phyloP scores from a whole-genome alignment of 75 land plant genomes.

The Cupressus sempervirens region DNA sequence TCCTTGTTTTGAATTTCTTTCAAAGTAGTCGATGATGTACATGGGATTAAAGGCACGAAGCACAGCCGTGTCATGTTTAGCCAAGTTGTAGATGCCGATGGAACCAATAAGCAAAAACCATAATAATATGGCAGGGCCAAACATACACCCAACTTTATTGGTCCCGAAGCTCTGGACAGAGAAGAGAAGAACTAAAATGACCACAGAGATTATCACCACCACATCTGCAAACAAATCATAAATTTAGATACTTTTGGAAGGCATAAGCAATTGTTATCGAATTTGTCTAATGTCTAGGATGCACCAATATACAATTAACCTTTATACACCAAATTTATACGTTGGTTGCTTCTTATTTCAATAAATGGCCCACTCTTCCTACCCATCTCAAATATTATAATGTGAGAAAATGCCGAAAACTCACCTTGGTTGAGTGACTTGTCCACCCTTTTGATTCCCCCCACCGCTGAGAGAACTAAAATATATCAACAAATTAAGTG shows the following conservation, averaged over 20 bases:
- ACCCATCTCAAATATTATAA: neutral
- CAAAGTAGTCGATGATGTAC: conserved; percentile 38
- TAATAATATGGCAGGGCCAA: conserved; percentile 35
- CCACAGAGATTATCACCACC: conserved; percentile 28
- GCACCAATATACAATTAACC: no score
- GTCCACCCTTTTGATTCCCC: conserved; percentile 50
- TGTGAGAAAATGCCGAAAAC: neutral
- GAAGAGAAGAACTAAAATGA: conserved; percentile 36
- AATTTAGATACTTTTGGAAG: neutral
- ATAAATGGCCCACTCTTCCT: no score
- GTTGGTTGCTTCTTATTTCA: no score
- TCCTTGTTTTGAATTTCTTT: conserved; percentile 16
- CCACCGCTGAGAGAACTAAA: conserved; percentile 76
- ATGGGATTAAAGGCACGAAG: conserved; percentile 41
- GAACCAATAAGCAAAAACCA: conserved; percentile 38
- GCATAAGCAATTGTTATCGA: no score
- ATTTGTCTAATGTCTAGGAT: no score
- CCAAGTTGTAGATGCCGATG: conserved; percentile 43
- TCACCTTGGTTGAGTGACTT: neutral
- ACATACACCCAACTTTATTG: conserved; percentile 41
- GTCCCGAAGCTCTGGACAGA: conserved; percentile 51
- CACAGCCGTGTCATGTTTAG: conserved; percentile 32
- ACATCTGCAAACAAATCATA: conserved; percentile 24
- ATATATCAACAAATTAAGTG: neutral
- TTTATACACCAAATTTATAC: no score